Base-by-base conservation (phyloP, 2,329 filamentous ascomycete species). In the Arthrobotrys pseudoclavata region DNA sequence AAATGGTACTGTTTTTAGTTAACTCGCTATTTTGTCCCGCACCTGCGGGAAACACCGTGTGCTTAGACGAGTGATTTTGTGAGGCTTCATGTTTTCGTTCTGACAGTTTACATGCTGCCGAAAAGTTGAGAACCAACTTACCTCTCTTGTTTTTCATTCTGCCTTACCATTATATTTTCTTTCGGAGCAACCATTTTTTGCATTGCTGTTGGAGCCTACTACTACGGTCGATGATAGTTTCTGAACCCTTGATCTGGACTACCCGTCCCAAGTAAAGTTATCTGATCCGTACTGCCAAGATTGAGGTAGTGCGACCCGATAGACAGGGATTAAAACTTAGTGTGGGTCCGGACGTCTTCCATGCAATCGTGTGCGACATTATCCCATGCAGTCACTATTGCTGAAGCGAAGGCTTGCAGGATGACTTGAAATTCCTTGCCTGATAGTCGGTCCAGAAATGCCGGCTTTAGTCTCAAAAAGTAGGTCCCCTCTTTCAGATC, bases 271-370 rank as follows among this genome's bases (percentile, higher is more conserved):
- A 77, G 60, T 68, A 77, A 77, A 71, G 74, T 77, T 77, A 77
- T 77, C 74, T 71, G 74, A 77, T 77, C 74, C 74, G 74, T 71
- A 34, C 74, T 71, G 74, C 74, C 74, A 77, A 77, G 74, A 40
- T 55, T 71, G 67, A 67, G 57, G 74, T 71, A 61, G 74, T 70
- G 52, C 61, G 61, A 71, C 68, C 61, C 52, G 40, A 47, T 60
- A 42, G 24, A 50, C 74, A 77, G 52, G 72, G 74, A 63, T 68
- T n/a, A 50, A 47, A 68, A 76, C 29, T 31, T 26, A 71, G 60
- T 71, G 74, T 71, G 67, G 74, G n/a, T 22, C 52, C 52, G 52
- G 61, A 20, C 42, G 20, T 22, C 26, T 53, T 31, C 71, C 22
- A 64, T 66, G 69, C 48, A 72, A 40, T 45, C 34, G 34, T 60